Evolutionary conservation across 2,329 filamentous ascomycete species (phyloP), one percentile per base, ranked within the genome.

Genomic region (Hypoxylon sp.): DNA sequence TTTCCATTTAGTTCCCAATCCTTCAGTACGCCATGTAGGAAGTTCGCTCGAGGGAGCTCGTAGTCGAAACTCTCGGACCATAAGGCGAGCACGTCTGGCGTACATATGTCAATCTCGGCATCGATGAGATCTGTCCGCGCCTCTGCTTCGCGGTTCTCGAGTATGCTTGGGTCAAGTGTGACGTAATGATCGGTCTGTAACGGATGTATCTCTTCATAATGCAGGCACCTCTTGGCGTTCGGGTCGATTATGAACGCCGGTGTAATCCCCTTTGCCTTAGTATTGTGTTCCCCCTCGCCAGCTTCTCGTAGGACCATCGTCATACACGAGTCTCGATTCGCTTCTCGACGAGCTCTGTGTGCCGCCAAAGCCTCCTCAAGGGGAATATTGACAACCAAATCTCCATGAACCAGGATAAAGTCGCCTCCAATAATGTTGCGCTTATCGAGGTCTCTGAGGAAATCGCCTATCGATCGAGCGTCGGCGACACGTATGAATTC

Each of bases 1-100:
- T 98, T 97, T 66, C 95, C 95, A 79, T 98, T 98, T 63, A 98
- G 85, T 78, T 99, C 96, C 83, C 94, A 97, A 79, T 99, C 96
- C 82, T 98, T 98, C 60, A 99, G 83, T 1, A 98, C 94, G 66
- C 95, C 95, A 78, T 95, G 93, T 37, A 99, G 82, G 75, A 97
- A 98, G 76, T 97, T 94, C 75, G 91, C 91, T 61, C 95, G 89
- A 1, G 95, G 94, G 6, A 94, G 87, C 79, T 98, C 94, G 79
- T 97, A 98, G 79, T 99, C 95, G 76, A 98, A 99, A 77, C 95
- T 97, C 81, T 99, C 96, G 7, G 94, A 96, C 93, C 96, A 99
- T 64, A 98, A 83, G 6, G 95, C 95, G 48, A 98, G 87, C 7
- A 98, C 95, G 77, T 98, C 96, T 0, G 95, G 95, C 0, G 96